These are phyloP conservation scores for Heimioporus sp. DNA, from an alignment of 768 basidiomycete genomes.

Conservation along the genomic window DNA sequence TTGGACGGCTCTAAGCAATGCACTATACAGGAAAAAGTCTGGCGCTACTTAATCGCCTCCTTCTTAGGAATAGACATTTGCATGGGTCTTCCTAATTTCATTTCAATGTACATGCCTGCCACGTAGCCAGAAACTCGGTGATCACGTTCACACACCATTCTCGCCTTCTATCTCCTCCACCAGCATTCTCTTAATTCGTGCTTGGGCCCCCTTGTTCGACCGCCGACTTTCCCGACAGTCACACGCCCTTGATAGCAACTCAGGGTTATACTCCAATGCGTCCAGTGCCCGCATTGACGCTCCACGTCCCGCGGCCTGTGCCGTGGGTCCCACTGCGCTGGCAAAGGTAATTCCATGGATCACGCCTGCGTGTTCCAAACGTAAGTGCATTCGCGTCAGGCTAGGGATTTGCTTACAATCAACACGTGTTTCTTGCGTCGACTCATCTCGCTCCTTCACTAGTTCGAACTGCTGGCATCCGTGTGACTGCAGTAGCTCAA, in stretches of 20 bases:
- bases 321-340: slow-evolving; percentile 50
- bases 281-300: slow-evolving; percentile 69
- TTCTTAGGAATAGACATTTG: slow-evolving; percentile 3
- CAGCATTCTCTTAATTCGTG: slow-evolving; percentile 32
- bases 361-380: slow-evolving; percentile 45
- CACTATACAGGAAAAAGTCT: slow-evolving; percentile 39
- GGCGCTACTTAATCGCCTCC: slow-evolving; percentile 24
- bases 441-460: slow-evolving; percentile 45
- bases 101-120: slow-evolving; percentile 7
- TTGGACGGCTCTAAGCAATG: slow-evolving; percentile 1
- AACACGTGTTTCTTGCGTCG: slow-evolving; percentile 40
- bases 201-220: slow-evolving; percentile 38
- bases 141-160: slow-evolving; percentile 13
- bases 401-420: slow-evolving; percentile 42
- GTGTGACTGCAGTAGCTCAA: slow-evolving; percentile 69
- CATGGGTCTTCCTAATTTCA: neutral
- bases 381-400: slow-evolving; percentile 14
- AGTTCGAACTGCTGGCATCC: slow-evolving; percentile 69
- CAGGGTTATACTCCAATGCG: slow-evolving; percentile 61
- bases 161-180: slow-evolving; percentile 22
- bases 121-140: neutral
- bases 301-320: slow-evolving; percentile 53
- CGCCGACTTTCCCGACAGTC: slow-evolving; percentile 51
- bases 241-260: slow-evolving; percentile 61
- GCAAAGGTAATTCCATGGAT: slow-evolving; percentile 67